A percentile compares a stretch with the other conserved stretches of the same genome.
Conservation (phyloP, 2,329 filamentous ascomycete species). For the Sphaerulina musiva region DNA sequence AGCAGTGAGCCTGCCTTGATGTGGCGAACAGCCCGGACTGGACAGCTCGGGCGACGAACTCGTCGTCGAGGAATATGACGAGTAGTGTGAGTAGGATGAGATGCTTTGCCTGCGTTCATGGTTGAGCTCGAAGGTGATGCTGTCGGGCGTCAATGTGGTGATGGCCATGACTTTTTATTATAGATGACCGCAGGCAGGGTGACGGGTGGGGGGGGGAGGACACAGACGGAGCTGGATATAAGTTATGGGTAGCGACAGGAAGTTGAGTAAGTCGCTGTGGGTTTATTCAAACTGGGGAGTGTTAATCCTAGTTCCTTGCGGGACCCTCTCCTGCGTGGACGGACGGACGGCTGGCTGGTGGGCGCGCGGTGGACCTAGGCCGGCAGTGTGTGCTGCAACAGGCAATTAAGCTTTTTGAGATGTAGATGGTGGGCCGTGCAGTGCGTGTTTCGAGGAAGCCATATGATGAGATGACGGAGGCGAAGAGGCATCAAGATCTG, state of each 20-base stretch:
- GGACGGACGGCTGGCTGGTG: no score
- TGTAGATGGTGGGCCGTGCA: neutral
- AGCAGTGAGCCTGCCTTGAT: conserved; percentile 1
- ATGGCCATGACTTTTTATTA: conserved; percentile 1
- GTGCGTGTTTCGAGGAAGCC: neutral
- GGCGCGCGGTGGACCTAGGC: neutral
- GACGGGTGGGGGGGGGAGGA: conserved; percentile 4
- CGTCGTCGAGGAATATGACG: conserved; percentile 6
- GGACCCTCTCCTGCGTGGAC: neutral
- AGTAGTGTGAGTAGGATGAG: conserved; percentile 9
- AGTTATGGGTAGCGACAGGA: conserved; percentile 8
- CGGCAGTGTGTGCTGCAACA: neutral
- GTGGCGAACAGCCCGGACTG: neutral
- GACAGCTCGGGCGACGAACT: conserved; percentile 18
- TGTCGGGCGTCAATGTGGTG: conserved; percentile 3
- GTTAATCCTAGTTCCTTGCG: neutral
- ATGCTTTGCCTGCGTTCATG: conserved; percentile 7
- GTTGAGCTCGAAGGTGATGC: neutral
- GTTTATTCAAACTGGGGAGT: neutral
- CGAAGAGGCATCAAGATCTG: neutral
- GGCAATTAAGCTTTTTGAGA: neutral
- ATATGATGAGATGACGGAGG: neutral
- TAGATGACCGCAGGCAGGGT: conserved; percentile 6
- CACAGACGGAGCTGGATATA: neutral
- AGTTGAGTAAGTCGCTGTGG: neutral